Conservation (phyloP, 2,329 filamentous ascomycete genomes). For the Penicillium sp. region DNA sequence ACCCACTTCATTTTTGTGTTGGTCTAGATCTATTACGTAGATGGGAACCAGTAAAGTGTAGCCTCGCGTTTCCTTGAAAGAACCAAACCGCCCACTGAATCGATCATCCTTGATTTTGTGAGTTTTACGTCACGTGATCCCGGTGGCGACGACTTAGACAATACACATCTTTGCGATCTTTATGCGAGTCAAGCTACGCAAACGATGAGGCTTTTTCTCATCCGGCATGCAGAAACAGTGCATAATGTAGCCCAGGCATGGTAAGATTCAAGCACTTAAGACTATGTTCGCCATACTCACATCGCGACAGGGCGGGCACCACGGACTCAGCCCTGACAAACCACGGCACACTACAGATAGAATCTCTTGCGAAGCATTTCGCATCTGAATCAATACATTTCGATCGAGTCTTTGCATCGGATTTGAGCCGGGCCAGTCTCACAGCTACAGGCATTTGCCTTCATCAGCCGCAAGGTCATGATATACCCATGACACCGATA, state of each 20-base stretch:
- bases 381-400: constrained; percentile 64
- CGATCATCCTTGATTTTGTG: background rate
- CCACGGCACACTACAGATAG: constrained; percentile 79
- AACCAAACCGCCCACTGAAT: background rate
- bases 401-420: constrained; percentile 73
- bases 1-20: constrained; percentile 14
- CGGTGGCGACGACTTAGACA: background rate
- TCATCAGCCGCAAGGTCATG: constrained; percentile 5
- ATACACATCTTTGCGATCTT: background rate
- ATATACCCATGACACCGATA: constrained; percentile 6
- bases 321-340: constrained; percentile 79
- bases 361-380: constrained; percentile 67
- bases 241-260: constrained; percentile 81
- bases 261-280: constrained; percentile 46
- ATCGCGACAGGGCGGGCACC: constrained; percentile 64
- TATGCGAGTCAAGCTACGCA: background rate
- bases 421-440: constrained; percentile 71
- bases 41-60: constrained; percentile 10
- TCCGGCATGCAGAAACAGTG: constrained; percentile 87
- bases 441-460: constrained; percentile 33
- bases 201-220: constrained; percentile 67
- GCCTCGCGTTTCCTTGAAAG: background rate
- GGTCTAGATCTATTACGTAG: constrained; percentile 9
- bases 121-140: background rate
- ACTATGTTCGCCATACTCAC: constrained; percentile 3